Base-by-base conservation (phyloP, 1,284 basidiomycete genomes). In the Melampsora americana region DNA sequence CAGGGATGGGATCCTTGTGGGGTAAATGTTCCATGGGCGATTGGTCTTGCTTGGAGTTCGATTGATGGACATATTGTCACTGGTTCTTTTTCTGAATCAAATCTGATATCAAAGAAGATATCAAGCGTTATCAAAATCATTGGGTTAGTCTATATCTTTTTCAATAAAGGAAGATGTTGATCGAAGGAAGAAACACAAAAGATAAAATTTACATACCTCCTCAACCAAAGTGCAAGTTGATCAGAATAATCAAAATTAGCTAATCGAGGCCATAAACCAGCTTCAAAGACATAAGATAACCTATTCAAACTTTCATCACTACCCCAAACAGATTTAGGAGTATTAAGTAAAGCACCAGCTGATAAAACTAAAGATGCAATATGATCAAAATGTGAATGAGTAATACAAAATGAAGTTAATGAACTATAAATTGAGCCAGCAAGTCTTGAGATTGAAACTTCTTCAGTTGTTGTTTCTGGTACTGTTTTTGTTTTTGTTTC, bases 131-230 rank as follows among this genome's bases (percentile, higher is more conserved):
- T n/a, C n/a, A n/a, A n/a, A n/a, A n/a, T n/a, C n/a, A n/a, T n/a
- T n/a, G n/a, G n/a, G n/a, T n/a, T n/a, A n/a, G n/a, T n/a, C n/a
- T n/a, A n/a, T n/a, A n/a, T n/a, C n/a, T n/a, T n/a, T n/a, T n/a
- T n/a, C n/a, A n/a, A n/a, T n/a, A n/a, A n/a, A n/a, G n/a, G n/a
- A n/a, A n/a, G n/a, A n/a, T n/a, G n/a, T n/a, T n/a, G n/a, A n/a
- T n/a, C n/a, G n/a, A n/a, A n/a, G n/a, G n/a, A n/a, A n/a, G n/a
- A n/a, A n/a, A n/a, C n/a, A n/a, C n/a, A n/a, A n/a, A n/a, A n/a
- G n/a, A n/a, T n/a, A 85, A 86, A 70, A 86, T 86, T n/a, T 90
- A 88, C 0, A 90, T 89, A 28, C 93, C 77, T 2, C 56, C 72
- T 32, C 71, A 48, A n/a, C 77, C 71, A 14, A 79, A 78, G 1